Conservation (phyloP, 768 basidiomycete genomes). For the Phaffia tasmanica region DNA sequence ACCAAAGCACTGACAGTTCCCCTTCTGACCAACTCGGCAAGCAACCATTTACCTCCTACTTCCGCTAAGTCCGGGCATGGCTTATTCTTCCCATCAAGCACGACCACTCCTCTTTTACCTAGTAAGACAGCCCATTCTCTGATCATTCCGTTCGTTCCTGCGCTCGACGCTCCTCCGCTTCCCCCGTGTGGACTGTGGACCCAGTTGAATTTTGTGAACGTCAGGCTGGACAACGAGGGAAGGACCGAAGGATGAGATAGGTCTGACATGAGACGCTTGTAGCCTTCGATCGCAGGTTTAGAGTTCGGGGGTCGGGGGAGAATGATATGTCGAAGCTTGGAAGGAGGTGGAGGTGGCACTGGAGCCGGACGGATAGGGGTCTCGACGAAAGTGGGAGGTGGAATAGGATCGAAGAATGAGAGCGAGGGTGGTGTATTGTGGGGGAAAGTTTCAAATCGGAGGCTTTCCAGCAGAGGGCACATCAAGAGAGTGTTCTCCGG, state of each 20-base stretch:
- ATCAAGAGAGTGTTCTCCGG: slow-evolving; percentile 29
- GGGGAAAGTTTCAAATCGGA: slow-evolving; percentile 28
- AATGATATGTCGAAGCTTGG: slow-evolving; percentile 29
- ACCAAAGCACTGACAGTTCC: not conserved
- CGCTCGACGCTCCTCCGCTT: slow-evolving; percentile 29
- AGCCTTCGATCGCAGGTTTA: not conserved
- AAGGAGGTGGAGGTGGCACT: slow-evolving; percentile 17
- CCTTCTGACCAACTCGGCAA: not conserved
- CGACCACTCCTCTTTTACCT: slow-evolving; percentile 24
- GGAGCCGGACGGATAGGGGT: not conserved
- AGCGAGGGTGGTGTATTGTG: slow-evolving; percentile 22
- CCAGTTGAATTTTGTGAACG: slow-evolving; percentile 5
- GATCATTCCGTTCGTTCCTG: slow-evolving; percentile 34
- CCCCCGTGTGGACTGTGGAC: slow-evolving; percentile 30
- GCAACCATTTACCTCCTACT: slow-evolving; percentile 5
- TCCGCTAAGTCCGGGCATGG: slow-evolving; percentile 25
- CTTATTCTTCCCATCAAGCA: slow-evolving; percentile 35
- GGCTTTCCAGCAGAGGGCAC: slow-evolving; percentile 29
- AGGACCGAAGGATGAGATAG: slow-evolving; percentile 17
- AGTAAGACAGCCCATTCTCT: slow-evolving; percentile 30
- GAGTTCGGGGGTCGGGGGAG: slow-evolving; percentile 22
- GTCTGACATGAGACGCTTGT: not conserved
- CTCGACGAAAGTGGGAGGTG: too few species aligned
- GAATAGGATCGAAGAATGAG: slow-evolving; percentile 4
- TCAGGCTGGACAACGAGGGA: not conserved